Conservation (phyloP, 495 filamentous ascomycete genomes). For the Penicillium coprophilum region DNA sequence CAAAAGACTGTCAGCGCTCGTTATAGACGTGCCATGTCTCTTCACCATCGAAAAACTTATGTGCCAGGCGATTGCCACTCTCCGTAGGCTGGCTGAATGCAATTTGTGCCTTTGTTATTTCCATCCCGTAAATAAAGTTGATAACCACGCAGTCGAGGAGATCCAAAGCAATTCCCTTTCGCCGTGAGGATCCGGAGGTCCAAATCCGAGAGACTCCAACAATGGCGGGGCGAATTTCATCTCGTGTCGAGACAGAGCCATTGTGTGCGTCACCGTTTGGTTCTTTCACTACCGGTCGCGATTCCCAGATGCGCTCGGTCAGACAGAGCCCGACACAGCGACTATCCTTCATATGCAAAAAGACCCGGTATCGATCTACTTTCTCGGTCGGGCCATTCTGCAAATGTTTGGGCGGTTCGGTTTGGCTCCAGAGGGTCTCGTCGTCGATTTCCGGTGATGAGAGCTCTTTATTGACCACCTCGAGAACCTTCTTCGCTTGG, state of each 20-base stretch:
- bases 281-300: constrained; percentile 46
- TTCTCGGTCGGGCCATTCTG: constrained; percentile 38
- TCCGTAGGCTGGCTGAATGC: constrained; percentile 78
- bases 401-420: constrained; percentile 40
- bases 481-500: constrained; percentile 60
- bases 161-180: constrained; percentile 60
- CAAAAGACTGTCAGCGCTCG: constrained; percentile 38
- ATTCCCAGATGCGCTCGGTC: constrained; percentile 63
- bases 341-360: constrained; percentile 61
- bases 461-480: constrained; percentile 66
- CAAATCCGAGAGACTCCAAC: constrained; percentile 73
- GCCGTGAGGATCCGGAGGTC: constrained; percentile 60
- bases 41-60: constrained; percentile 59
- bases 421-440: constrained; percentile 57
- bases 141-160: constrained; percentile 61
- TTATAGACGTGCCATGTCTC: constrained; percentile 55
- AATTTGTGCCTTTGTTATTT: constrained; percentile 59
- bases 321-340: constrained; percentile 68
- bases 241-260: constrained; percentile 46
- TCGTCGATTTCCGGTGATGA: constrained; percentile 62
- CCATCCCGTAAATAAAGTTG: constrained; percentile 67
- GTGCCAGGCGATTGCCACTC: constrained; percentile 61
- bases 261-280: constrained; percentile 25
- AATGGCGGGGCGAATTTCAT: constrained; percentile 50
- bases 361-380: constrained; percentile 61